Base-by-base conservation (phyloP, 2,329 filamentous ascomycete genomes). In the Aspergillus oerlinghausenensis region DNA sequence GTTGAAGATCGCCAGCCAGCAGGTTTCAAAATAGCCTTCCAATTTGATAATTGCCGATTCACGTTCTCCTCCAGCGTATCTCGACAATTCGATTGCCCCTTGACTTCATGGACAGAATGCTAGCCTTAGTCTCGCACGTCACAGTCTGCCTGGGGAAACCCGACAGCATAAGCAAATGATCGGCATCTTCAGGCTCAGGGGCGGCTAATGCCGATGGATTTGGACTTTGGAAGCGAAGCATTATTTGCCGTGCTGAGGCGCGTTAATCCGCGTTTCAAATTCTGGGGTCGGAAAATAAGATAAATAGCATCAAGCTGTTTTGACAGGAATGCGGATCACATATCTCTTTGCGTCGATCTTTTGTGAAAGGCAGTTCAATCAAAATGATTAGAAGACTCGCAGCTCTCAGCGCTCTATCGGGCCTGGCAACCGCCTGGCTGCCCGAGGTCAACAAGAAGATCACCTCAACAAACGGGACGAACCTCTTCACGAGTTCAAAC, bases 391-490 rank as follows among this genome's bases (percentile, higher is more conserved):
- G 28, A 11, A 49, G 26, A 6, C 28, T 45, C 19, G 43, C 29
- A 29, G 52, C 45, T 42, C 19, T 35, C 29, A 26, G 35, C 47
- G 49, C 35, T n/a, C 51, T 42, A 35, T 54, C 49, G 32, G 32
- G 32, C 35, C 40, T 52, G 19, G 25, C 56, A 9, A 17, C 55
- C 10, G 67, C 64, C 40, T 69, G 67, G 68, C 60, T 70, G 28
- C 67, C 68, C 3, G 61, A 61, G 11, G 60, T 61, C n/a, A 60
- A 67, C 52, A 66, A 63, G 47, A 55, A 62, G 29, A 67, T 70
- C 55, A 58, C 59, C n/a, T 56, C 65, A 2, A 51, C 26, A 45
- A 58, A 64, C 51, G 67, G 67, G 11, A 55, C 60, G 9, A 64
- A 69, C 55, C 63, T 69, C n/a, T 68, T 68, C 50, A 54, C 59